Conservation (phyloP, 1,284 basidiomycete species). For the Pyrrhoderma noxium region DNA sequence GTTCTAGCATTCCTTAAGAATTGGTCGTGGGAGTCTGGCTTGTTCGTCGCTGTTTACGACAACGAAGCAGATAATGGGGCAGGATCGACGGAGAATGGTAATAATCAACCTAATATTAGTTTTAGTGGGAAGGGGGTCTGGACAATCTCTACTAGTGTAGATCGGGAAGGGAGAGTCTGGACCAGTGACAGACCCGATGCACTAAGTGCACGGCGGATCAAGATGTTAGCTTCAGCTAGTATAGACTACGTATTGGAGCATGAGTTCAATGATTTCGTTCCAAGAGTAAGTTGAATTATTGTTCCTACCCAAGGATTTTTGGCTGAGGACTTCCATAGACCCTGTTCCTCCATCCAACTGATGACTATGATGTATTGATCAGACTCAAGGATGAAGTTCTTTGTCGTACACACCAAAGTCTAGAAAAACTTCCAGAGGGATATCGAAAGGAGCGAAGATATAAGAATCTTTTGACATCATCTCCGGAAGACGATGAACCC, state of each 20-base stretch:
- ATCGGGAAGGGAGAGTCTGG: slow-evolving; percentile 73
- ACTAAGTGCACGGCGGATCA: slow-evolving; percentile 65
- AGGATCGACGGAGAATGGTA: slow-evolving; percentile 26
- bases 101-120: slow-evolving; percentile 21
- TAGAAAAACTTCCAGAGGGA: slow-evolving; percentile 27
- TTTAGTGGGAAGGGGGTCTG: slow-evolving; percentile 52
- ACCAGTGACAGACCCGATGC: slow-evolving; percentile 55
- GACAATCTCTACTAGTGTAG: slow-evolving; percentile 77
- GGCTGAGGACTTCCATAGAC: no score
- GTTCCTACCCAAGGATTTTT: neutral
- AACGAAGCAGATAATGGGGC: slow-evolving; percentile 8
- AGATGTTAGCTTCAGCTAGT: slow-evolving; percentile 67
- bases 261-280: slow-evolving; percentile 39
- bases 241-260: slow-evolving; percentile 41
- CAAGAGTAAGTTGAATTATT: slow-evolving; percentile 40
- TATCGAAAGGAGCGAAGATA: slow-evolving; percentile 37
- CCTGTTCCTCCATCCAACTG: slow-evolving; percentile 69
- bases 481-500: slow-evolving; percentile 27
- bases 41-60: slow-evolving; percentile 52
- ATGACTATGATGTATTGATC: slow-evolving; percentile 84
- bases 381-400: slow-evolving; percentile 60
- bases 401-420: slow-evolving; percentile 68
- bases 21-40: slow-evolving; percentile 78
- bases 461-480: slow-evolving; percentile 35
- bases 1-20: slow-evolving; percentile 70